Evolutionary conservation across 306 rosid genomes (phyloP).

Genomic region (Gleditsia sinensis): DNA sequence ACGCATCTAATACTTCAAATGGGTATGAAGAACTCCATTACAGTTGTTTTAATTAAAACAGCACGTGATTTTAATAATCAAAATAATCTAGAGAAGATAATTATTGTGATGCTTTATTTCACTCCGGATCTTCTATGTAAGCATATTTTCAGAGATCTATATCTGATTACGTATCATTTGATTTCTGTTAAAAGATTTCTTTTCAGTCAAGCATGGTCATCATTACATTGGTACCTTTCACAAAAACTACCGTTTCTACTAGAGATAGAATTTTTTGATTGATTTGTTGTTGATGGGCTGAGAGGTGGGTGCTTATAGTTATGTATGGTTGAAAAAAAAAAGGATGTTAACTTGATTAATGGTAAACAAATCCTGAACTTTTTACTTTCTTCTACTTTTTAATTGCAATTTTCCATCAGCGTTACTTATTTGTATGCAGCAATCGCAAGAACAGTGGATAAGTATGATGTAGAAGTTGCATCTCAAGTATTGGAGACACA

Average conservation of each 20-base stretch:
- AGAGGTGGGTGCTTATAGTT: not conserved
- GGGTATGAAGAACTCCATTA: not conserved
- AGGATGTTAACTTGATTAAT: constrained; percentile 25
- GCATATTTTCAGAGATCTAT: too few species aligned
- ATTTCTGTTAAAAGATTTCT: constrained; percentile 7
- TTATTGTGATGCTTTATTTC: not conserved
- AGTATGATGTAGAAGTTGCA: constrained; percentile 52
- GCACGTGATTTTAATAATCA: not conserved
- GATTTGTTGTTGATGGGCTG: constrained; percentile 15
- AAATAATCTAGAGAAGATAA: not conserved
- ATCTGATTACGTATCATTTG: constrained; percentile 7
- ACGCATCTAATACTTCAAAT: constrained; percentile 7
- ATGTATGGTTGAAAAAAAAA: not conserved
- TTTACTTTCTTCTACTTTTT: constrained; percentile 19
- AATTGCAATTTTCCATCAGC: constrained; percentile 7
- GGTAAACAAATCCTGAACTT: not conserved
- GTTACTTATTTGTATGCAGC: constrained; percentile 47
- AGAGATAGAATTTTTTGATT: not conserved
- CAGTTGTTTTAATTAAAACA: not conserved
- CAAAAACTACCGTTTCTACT: constrained; percentile 11
- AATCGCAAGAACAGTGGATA: constrained; percentile 49
- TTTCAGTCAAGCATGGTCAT: constrained; percentile 2
- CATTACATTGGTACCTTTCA: not conserved
- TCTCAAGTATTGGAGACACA: constrained; percentile 53
- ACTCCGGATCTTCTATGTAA: constrained; percentile 12